Evolutionary conservation across 352 stramenopile genomes (phyloP).

Genomic region (Globisporangium camurandrum): DNA sequence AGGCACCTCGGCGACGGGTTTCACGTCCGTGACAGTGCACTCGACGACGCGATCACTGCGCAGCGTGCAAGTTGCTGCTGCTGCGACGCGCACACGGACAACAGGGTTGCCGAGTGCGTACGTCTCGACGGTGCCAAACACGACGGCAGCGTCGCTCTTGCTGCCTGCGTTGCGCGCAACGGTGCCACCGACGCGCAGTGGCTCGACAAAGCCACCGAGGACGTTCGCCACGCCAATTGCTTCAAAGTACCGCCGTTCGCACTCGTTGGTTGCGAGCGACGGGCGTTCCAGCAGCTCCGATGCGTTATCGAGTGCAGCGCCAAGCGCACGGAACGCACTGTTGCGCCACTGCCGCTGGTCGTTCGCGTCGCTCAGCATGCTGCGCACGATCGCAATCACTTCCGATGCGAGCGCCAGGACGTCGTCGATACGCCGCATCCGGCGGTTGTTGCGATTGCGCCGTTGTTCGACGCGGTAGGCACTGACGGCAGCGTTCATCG

Average conservation of each 20-base stretch:
- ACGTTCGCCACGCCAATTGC: conserved; percentile 31
- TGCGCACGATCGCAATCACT: conserved; percentile 24
- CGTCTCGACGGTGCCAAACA: conserved; percentile 18
- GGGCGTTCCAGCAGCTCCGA: conserved; percentile 7
- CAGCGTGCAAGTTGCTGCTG: neutral
- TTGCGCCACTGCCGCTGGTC: conserved; percentile 20
- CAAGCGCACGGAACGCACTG: conserved; percentile 18
- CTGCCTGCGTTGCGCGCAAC: conserved; percentile 15
- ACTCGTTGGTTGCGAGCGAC: conserved; percentile 3
- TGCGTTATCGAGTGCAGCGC: conserved; percentile 10
- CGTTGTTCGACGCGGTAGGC: conserved; percentile 8
- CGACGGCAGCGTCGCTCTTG: conserved; percentile 1
- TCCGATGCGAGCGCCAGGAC: conserved; percentile 27
- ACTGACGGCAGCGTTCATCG: conserved; percentile 31
- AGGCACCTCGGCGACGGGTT: conserved; percentile 17
- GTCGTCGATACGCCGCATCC: conserved; percentile 15
- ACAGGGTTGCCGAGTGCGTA: conserved; percentile 34
- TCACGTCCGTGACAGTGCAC: conserved; percentile 16
- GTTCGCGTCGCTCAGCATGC: conserved; percentile 13
- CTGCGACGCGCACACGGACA: conserved; percentile 8
- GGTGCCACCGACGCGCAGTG: conserved; percentile 25
- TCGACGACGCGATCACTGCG: conserved; percentile 3
- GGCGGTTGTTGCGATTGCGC: neutral
- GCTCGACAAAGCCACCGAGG: conserved; percentile 39
- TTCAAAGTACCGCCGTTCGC: conserved; percentile 24